Conservation (phyloP, 768 basidiomycete species). For the Gloeostereum incarnatum region DNA sequence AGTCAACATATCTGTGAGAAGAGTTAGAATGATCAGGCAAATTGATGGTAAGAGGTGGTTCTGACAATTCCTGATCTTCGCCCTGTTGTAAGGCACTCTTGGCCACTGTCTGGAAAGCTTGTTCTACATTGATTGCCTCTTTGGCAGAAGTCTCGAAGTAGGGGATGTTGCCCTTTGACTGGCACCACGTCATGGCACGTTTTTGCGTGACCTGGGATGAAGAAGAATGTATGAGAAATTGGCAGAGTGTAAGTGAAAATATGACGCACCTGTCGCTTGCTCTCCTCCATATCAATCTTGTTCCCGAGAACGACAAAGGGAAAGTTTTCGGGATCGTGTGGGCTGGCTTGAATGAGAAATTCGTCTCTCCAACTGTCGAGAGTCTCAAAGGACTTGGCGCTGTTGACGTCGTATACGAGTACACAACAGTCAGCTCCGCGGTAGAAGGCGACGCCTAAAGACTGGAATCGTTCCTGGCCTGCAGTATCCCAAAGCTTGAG, state of each 20-base stretch:
- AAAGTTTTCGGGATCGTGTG: conserved; percentile 99
- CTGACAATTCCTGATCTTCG: conserved; percentile 89
- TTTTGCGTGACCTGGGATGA: conserved; percentile 86
- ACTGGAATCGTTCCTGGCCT: conserved; percentile 99
- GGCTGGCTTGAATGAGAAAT: conserved; percentile 97
- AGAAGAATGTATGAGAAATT: conserved; percentile 6
- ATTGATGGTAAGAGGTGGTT: conserved; percentile 5
- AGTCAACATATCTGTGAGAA: conserved; percentile 81
- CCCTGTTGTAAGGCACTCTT: conserved; percentile 99
- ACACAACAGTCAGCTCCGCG: conserved; percentile 99
- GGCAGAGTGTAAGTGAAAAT: background rate
- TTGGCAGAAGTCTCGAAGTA: conserved; percentile 99
- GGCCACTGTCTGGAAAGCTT: conserved; percentile 99
- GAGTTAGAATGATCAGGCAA: conserved; percentile 6
- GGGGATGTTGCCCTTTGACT: conserved; percentile 98
- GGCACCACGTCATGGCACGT: conserved; percentile 99
- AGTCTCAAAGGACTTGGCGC: conserved; percentile 96
- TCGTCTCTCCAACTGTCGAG: conserved; percentile 99
- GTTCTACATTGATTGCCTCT: conserved; percentile 99
- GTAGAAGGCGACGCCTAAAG: conserved; percentile 97
- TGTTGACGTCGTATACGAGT: conserved; percentile 98
- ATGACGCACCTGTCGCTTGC: conserved; percentile 79
- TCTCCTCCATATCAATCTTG: conserved; percentile 99
- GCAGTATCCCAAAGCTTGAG: conserved; percentile 97
- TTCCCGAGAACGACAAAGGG: conserved; percentile 99